phyloP scores from a whole-genome alignment of 2,329 filamentous ascomycete species.

The Fusarium illudens region DNA sequence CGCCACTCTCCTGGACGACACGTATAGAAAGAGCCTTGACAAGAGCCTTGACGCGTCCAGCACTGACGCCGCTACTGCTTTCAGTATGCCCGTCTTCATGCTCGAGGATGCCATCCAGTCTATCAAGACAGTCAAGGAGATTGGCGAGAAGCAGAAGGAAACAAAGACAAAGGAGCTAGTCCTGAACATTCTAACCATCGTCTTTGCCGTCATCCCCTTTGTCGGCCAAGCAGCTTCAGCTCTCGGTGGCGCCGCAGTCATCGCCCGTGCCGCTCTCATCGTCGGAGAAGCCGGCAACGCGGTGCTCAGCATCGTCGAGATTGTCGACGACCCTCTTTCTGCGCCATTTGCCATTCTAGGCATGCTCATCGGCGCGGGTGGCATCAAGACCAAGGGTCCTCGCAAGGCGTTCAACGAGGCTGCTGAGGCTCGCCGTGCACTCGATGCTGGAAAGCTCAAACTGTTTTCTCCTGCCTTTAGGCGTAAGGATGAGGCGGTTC shows the following conservation, averaged over 20 bases:
- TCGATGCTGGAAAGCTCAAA: background rate
- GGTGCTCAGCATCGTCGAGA: constrained; percentile 34
- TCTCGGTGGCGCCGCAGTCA: background rate
- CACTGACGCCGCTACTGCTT: background rate
- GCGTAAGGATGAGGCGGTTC: background rate
- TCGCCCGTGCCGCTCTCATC: constrained; percentile 24
- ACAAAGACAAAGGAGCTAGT: constrained; percentile 37
- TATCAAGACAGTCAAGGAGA: constrained; percentile 39
- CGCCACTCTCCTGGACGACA: background rate
- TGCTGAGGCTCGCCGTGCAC: background rate
- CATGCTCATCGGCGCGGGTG: constrained; percentile 18
- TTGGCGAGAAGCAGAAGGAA: constrained; percentile 36
- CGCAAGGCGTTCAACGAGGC: background rate
- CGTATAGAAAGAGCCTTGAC: background rate
- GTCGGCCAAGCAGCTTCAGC: background rate
- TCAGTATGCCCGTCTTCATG: constrained; percentile 19
- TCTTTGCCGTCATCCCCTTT: background rate
- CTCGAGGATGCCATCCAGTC: constrained; percentile 36
- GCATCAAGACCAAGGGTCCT: background rate
- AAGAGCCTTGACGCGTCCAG: background rate
- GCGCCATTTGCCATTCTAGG: constrained; percentile 42
- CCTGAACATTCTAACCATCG: constrained; percentile 45
- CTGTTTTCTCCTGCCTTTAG: background rate
- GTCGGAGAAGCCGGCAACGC: constrained; percentile 33
- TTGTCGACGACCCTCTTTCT: constrained; percentile 35